phyloP scores from a whole-genome alignment of 2,329 filamentous ascomycete species.

The Neospermospora avenae region DNA sequence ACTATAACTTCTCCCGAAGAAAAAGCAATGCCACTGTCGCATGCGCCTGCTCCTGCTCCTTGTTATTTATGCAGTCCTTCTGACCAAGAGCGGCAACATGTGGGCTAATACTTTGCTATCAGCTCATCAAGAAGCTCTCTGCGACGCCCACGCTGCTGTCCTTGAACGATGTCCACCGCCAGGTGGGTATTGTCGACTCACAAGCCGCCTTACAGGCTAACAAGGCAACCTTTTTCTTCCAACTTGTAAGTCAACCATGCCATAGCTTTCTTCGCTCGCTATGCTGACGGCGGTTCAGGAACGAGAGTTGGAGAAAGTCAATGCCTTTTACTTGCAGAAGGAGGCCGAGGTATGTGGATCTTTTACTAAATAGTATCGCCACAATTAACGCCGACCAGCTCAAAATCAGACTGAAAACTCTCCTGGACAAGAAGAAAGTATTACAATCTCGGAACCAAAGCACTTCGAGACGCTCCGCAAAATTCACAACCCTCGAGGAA shows the following conservation, averaged over 20 bases:
- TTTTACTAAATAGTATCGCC: not conserved
- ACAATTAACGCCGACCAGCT: slow-evolving; percentile 53
- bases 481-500: slow-evolving; percentile 92
- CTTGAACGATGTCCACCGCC: slow-evolving; percentile 60
- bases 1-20: slow-evolving; percentile 16
- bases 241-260: slow-evolving; percentile 62
- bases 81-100: slow-evolving; percentile 21
- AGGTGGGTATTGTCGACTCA: slow-evolving; percentile 59
- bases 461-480: slow-evolving; percentile 82
- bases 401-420: slow-evolving; percentile 85
- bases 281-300: slow-evolving; percentile 62
- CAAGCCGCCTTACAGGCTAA: slow-evolving; percentile 91
- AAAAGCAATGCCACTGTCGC: slow-evolving; percentile 5
- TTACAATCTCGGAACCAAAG: slow-evolving; percentile 75
- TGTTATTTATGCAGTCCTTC: slow-evolving; percentile 6
- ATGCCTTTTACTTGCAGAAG: slow-evolving; percentile 95
- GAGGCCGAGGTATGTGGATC: slow-evolving; percentile 79
- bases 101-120: slow-evolving; percentile 32
- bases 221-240: slow-evolving; percentile 98
- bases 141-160: slow-evolving; percentile 81
- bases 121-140: slow-evolving; percentile 98
- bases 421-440: slow-evolving; percentile 92
- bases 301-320: slow-evolving; percentile 97
- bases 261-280: slow-evolving; percentile 22
- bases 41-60: not conserved